Conservation (phyloP, 2,329 filamentous ascomycete genomes). For the Penicillium sp. region DNA sequence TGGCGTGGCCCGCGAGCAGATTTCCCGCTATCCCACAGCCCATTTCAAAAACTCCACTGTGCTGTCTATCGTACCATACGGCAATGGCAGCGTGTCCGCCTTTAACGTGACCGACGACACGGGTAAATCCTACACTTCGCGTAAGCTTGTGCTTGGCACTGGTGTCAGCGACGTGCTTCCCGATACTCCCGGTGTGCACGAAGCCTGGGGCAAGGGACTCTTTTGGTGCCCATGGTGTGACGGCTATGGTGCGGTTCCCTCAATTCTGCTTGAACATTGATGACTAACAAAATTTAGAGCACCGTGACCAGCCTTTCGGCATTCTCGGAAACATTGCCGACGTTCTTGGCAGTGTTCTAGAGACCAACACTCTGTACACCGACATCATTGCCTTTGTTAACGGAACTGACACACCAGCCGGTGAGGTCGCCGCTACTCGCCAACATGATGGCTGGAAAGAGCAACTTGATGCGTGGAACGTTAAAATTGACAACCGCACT, state of each 20-base stretch:
- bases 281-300: neutral
- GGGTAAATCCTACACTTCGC: constrained; percentile 24
- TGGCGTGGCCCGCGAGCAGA: constrained; percentile 53
- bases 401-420: constrained; percentile 54
- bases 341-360: constrained; percentile 49
- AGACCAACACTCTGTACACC: constrained; percentile 56
- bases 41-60: constrained; percentile 53
- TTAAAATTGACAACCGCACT: constrained; percentile 58
- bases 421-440: constrained; percentile 41
- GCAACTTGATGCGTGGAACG: constrained; percentile 53
- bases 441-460: constrained; percentile 50
- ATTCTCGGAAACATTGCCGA: constrained; percentile 51
- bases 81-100: constrained; percentile 39
- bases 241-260: constrained; percentile 20
- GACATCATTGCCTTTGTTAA: constrained; percentile 62
- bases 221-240: constrained; percentile 59
- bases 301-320: constrained; percentile 42
- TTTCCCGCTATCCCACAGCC: constrained; percentile 53
- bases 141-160: constrained; percentile 10
- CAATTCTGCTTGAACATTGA: neutral
- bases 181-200: constrained; percentile 20
- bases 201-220: constrained; percentile 61
- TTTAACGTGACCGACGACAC: constrained; percentile 48
- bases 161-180: constrained; percentile 12
- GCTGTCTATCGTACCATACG: constrained; percentile 16